Percentiles rank a stretch among this genome's conserved stretches.
Evolutionary conservation across 139 green algal species (phyloP).

Genomic region (Chlorella sp.): DNA sequence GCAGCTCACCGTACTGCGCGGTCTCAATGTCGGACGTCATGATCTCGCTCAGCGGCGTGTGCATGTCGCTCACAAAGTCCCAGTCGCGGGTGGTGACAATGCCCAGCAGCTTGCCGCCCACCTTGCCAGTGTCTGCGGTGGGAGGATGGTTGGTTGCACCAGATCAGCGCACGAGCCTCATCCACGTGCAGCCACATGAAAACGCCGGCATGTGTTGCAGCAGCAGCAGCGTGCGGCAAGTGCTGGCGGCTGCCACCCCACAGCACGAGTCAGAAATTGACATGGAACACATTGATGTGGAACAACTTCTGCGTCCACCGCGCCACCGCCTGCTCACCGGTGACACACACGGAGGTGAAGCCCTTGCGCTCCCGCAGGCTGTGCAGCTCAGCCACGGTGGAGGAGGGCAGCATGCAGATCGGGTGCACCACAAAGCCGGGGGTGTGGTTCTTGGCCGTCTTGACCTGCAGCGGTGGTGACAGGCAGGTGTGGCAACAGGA

Average conservation of each 20-base stretch:
- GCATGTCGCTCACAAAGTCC: conserved; percentile 83
- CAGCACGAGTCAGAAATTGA: not conserved
- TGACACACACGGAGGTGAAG: conserved; percentile 70
- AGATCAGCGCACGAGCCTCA: not conserved
- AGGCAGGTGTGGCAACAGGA: not conserved
- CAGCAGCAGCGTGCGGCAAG: too few relatives aligned
- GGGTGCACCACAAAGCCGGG: conserved; percentile 75
- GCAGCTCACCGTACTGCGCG: conserved; percentile 34
- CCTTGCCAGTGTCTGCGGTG: conserved; percentile 68
- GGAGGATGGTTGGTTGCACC: not conserved
- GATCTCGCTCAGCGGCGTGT: conserved; percentile 71
- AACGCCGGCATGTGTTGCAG: not conserved
- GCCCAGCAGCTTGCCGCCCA: conserved; percentile 87
- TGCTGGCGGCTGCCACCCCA: too few relatives aligned
- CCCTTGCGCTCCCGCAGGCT: conserved; percentile 49
- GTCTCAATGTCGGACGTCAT: conserved; percentile 84
- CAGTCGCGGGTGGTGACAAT: conserved; percentile 83
- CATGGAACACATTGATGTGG: not conserved
- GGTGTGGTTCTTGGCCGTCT: conserved; percentile 77
- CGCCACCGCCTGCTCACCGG: conserved; percentile 29
- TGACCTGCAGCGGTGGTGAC: not conserved
- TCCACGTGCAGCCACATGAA: not conserved
- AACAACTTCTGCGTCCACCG: not conserved
- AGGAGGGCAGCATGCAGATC: conserved; percentile 52
- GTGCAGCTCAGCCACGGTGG: conserved; percentile 70